Evolutionary conservation across 352 stramenopile species (phyloP).

Genomic region (Pythium biforme): DNA sequence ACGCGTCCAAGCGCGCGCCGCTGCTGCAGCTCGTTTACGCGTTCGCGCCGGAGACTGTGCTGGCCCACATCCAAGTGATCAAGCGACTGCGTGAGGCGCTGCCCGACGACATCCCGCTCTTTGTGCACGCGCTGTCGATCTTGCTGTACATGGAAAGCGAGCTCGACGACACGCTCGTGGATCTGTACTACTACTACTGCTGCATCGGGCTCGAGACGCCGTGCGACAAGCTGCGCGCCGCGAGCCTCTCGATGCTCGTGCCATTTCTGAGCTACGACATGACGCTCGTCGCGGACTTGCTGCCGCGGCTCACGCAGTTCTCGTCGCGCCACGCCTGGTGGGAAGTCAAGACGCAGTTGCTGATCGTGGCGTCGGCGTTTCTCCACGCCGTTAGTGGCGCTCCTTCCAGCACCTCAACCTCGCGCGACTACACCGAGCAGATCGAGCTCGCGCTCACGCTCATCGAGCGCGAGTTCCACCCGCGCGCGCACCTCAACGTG

Average conservation of each 20-base stretch:
- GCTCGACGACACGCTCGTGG: slow-evolving; percentile 68
- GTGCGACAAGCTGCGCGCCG: slow-evolving; percentile 75
- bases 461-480: slow-evolving; percentile 75
- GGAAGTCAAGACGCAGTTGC: slow-evolving; percentile 82
- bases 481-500: slow-evolving; percentile 48
- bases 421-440: slow-evolving; percentile 55
- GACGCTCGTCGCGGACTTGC: slow-evolving; percentile 47
- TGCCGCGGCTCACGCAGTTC: slow-evolving; percentile 67
- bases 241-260: slow-evolving; percentile 76
- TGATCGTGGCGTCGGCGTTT: slow-evolving; percentile 64
- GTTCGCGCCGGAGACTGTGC: slow-evolving; percentile 47
- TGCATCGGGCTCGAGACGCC: slow-evolving; percentile 75
- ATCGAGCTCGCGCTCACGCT: slow-evolving; percentile 71
- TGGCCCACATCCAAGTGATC: slow-evolving; percentile 73
- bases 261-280: slow-evolving; percentile 48
- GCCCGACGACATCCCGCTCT: slow-evolving; percentile 57
- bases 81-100: slow-evolving; percentile 72
- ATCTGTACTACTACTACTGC: slow-evolving; percentile 88
- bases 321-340: slow-evolving; percentile 68
- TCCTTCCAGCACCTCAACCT: slow-evolving; percentile 11
- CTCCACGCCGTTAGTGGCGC: slow-evolving; percentile 36
- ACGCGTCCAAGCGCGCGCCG: slow-evolving; percentile 43
- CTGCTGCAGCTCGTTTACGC: slow-evolving; percentile 62
- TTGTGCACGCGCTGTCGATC: slow-evolving; percentile 72
- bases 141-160: slow-evolving; percentile 69